Conservation (phyloP, 257 asterid genomes). For the Fraxinus excelsior region DNA sequence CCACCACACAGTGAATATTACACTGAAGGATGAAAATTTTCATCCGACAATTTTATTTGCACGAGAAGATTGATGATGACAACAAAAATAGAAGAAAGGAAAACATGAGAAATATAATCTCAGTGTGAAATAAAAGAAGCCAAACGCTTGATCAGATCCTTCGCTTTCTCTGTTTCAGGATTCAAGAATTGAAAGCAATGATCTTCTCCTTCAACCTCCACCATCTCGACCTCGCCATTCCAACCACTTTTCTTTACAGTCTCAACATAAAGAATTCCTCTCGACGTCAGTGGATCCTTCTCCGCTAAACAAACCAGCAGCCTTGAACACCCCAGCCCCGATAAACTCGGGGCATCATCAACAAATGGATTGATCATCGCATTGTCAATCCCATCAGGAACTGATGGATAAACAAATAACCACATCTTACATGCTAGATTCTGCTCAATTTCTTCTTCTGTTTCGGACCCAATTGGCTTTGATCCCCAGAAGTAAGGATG, state of each 20-base stretch:
- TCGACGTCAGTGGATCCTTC: conserved; percentile 20
- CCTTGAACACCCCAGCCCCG: conserved; percentile 15
- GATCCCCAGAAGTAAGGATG: conserved; percentile 40
- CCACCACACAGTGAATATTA: no score
- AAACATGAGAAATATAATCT: not conserved
- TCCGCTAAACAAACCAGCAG: conserved; percentile 25
- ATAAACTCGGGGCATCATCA: conserved; percentile 13
- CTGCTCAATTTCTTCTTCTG: conserved; percentile 13
- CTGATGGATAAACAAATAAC: not conserved
- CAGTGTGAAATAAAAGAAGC: conserved; percentile 18
- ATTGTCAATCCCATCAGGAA: conserved; percentile 25
- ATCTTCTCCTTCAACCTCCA: conserved; percentile 30
- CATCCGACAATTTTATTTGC: not conserved
- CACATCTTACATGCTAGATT: not conserved
- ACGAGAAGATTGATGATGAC: not conserved
- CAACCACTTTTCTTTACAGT: conserved; percentile 29
- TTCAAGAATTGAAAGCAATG: conserved; percentile 17
- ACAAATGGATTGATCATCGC: conserved; percentile 30
- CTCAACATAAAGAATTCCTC: conserved; percentile 19
- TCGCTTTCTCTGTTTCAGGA: conserved; percentile 23
- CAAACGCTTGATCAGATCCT: conserved; percentile 16
- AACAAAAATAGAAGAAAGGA: no score
- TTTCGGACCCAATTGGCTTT: conserved; percentile 22
- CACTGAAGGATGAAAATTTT: no score
- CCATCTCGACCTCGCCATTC: conserved; percentile 23